Evolutionary conservation across 768 basidiomycete genomes (phyloP), one percentile per base, ranked within the genome.

Genomic region (Lentinula guzmanii): DNA sequence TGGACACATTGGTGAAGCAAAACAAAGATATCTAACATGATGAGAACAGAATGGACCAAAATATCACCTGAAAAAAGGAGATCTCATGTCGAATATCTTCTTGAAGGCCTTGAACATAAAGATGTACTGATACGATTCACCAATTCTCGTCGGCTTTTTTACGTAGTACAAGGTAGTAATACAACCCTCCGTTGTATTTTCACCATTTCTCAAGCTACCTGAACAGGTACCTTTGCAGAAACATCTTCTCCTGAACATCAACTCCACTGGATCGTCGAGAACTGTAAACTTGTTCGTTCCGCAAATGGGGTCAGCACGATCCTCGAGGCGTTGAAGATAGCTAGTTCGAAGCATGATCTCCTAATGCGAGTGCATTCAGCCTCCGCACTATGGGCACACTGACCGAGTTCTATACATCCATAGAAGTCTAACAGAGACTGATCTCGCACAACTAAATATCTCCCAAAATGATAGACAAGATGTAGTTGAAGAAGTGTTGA

Each of bases 211-310:
- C 31, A 48, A 46, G 48, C 61, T 63, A 42, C 18, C 35, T 52
- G 24, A 24, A 43, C 58, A 95, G 94, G 94, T 39, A 90, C 91
- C 4, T 97, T 96, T 68, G 89, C 87, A 3, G 95, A 97, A 72
- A 93, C 94, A 0, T 84, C 85, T 9, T 93, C 93, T 21, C 91
- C 94, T 0, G 94, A 98, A 70, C 89, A 96, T 71, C 96, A 99
- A 71, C 77, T 98, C 42, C 92, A 95, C 65, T 95, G 94, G 89
- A 91, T 99, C 67, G 90, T 95, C 63, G 90, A 96, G 72, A 96
- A 98, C 70, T 91, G 90, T 70, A 93, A 90, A 71, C 79, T 91
- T 18, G 87, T 98, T 1, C 84, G 94, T 54, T 79, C 82, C 21
- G 88, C 88, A 0, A 93, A 96, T 72, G 95, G 95, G 18, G 75